Evolutionary conservation across 78 protist genomes (phyloP).

Genomic region (Dictyostelium brefeldianum): DNA sequence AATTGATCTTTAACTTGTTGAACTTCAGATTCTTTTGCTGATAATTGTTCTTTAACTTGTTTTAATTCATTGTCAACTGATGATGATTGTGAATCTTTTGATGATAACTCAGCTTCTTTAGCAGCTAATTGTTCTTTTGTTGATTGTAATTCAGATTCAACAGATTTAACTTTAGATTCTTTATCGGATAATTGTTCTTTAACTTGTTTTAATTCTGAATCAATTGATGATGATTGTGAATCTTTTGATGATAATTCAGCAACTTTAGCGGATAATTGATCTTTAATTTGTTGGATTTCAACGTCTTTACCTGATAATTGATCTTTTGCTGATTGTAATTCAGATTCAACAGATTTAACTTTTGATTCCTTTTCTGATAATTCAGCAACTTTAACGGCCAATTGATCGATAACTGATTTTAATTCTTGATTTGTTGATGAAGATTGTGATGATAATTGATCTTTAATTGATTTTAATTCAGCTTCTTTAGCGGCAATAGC

Average conservation of each 20-base stretch:
- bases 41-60: background rate
- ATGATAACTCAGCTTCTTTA: background rate
- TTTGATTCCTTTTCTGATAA: constrained; percentile 5
- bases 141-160: background rate
- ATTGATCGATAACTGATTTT: background rate
- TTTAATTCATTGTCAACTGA: background rate
- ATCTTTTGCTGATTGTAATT: background rate
- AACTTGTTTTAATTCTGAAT: background rate
- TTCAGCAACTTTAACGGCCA: background rate
- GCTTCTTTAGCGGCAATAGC: background rate
- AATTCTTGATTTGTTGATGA: background rate
- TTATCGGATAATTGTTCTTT: background rate
- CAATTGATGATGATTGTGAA: background rate
- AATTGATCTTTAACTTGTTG: constrained; percentile 32
- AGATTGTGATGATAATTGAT: background rate
- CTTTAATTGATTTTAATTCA: background rate
- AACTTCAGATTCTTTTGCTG: background rate
- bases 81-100: background rate
- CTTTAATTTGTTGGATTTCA: background rate
- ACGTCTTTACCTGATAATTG: constrained; percentile 30
- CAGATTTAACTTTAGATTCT: background rate
- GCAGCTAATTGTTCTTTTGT: background rate
- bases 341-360: background rate
- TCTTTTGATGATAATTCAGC: background rate
- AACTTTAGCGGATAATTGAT: background rate